Percentiles rank a stretch among this genome's conserved stretches.
Conservation (phyloP, 1,284 basidiomycete species). For the Pseudozyma thailandica region DNA sequence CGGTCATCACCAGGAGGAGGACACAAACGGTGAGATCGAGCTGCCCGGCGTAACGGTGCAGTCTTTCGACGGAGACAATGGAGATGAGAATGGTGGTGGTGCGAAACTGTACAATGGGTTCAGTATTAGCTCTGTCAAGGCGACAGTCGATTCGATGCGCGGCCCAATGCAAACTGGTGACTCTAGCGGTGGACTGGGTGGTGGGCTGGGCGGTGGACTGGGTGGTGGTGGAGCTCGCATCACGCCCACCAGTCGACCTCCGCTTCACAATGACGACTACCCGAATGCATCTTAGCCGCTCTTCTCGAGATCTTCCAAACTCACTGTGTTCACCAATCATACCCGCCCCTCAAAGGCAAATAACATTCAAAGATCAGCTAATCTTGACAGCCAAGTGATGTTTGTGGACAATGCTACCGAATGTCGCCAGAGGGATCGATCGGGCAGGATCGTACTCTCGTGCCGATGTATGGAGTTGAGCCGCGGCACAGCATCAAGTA, state of each 20-base stretch:
- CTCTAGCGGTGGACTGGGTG: constrained; percentile 1
- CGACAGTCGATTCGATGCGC: constrained; percentile 60
- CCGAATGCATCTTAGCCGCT: background rate
- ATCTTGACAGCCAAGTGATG: no score
- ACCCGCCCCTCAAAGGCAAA: background rate
- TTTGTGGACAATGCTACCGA: no score
- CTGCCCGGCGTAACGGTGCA: constrained; percentile 61
- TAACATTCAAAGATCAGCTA: no score
- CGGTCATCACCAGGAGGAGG: background rate
- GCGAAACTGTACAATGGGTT: constrained; percentile 42
- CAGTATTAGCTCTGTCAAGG: constrained; percentile 63
- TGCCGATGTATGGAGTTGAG: no score
- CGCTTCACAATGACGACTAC: constrained; percentile 30
- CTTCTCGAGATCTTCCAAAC: background rate
- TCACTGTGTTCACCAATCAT: background rate
- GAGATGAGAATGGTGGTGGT: constrained; percentile 16
- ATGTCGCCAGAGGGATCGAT: no score
- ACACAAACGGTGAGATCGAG: constrained; percentile 23
- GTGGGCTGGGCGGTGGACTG: constrained; percentile 8
- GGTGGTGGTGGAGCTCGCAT: constrained; percentile 26
- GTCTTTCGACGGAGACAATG: constrained; percentile 46
- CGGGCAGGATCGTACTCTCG: no score
- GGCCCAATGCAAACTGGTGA: constrained; percentile 23
- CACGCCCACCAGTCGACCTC: constrained; percentile 57
- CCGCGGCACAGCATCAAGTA: constrained; percentile 6